Conservation (phyloP, 805 yeast species). For the Zygoascus ofunaensis region DNA sequence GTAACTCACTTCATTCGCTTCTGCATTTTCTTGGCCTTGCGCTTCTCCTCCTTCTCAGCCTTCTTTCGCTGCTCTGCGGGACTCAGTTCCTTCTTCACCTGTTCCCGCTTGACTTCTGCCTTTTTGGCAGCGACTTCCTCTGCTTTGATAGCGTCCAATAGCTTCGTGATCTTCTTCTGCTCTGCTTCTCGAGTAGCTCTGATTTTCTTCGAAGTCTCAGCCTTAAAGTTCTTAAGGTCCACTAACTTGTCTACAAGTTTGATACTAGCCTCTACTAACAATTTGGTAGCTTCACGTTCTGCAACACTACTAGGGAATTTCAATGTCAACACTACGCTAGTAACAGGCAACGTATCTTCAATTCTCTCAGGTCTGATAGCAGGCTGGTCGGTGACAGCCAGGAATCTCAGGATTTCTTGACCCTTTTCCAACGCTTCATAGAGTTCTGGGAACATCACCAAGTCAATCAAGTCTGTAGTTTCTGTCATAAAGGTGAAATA, state of each 20-base stretch:
- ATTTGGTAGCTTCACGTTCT: constrained; percentile 42
- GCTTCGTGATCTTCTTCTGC: constrained; percentile 56
- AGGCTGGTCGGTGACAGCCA: constrained; percentile 82
- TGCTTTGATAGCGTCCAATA: constrained; percentile 52
- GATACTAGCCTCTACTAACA: constrained; percentile 47
- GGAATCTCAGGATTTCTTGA: constrained; percentile 44
- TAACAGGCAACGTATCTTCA: constrained; percentile 44
- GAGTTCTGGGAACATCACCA: constrained; percentile 43
- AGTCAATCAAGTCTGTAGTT: constrained; percentile 67
- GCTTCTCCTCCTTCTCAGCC: constrained; percentile 71
- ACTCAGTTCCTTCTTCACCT: constrained; percentile 51
- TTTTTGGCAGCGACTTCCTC: constrained; percentile 65
- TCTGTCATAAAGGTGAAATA: constrained; percentile 86
- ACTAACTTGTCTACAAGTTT: constrained; percentile 52
- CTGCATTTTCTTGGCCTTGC: constrained; percentile 59
- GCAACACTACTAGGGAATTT: constrained; percentile 40
- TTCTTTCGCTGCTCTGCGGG: constrained; percentile 73
- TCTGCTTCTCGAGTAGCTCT: constrained; percentile 71
- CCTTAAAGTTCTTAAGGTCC: constrained; percentile 43
- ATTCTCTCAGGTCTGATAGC: constrained; percentile 56
- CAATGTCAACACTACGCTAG: constrained; percentile 45
- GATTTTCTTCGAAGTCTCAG: constrained; percentile 70
- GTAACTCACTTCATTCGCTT: constrained; percentile 18
- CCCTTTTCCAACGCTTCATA: constrained; percentile 37
- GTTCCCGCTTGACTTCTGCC: constrained; percentile 43